Percentiles rank a stretch among this genome's conserved stretches.
phyloP scores from a whole-genome alignment of 768 basidiomycete species.

The Coprinellus aureogranulatus region DNA sequence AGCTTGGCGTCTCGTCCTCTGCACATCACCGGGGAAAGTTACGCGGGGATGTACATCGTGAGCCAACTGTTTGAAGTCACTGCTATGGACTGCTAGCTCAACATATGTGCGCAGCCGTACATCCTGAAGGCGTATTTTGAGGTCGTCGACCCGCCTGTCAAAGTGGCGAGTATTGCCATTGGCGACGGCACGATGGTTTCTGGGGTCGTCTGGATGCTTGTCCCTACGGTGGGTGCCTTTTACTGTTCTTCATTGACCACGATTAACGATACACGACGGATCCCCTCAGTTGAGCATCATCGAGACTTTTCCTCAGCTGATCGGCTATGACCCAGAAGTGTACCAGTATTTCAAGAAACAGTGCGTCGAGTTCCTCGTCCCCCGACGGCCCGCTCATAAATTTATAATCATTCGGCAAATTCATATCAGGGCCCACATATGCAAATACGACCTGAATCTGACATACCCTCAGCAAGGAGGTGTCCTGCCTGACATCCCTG shows the following conservation, averaged over 20 bases:
- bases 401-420: too few relatives aligned
- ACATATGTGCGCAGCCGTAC: constrained; percentile 62
- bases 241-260: too few relatives aligned
- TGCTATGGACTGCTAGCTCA: background rate
- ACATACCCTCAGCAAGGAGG: constrained; percentile 66
- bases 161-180: constrained; percentile 64
- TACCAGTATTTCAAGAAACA: constrained; percentile 68
- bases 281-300: constrained; percentile 60
- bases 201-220: constrained; percentile 45
- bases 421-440: constrained; percentile 49
- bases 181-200: constrained; percentile 64
- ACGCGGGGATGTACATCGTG: constrained; percentile 71
- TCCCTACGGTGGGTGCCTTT: constrained; percentile 67
- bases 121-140: constrained; percentile 71
- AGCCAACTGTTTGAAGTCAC: constrained; percentile 17
- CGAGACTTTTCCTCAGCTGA: constrained; percentile 74
- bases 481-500: constrained; percentile 43
- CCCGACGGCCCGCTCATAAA: too few relatives aligned
- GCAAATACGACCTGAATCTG: constrained; percentile 64
- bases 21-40: constrained; percentile 70
- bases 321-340: constrained; percentile 66
- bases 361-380: constrained; percentile 35
- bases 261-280: too few relatives aligned
- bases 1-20: constrained; percentile 64
- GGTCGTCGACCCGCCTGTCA: constrained; percentile 62